Conservation (phyloP, 1,284 basidiomycete genomes). For the Papiliotrema laurentii region DNA sequence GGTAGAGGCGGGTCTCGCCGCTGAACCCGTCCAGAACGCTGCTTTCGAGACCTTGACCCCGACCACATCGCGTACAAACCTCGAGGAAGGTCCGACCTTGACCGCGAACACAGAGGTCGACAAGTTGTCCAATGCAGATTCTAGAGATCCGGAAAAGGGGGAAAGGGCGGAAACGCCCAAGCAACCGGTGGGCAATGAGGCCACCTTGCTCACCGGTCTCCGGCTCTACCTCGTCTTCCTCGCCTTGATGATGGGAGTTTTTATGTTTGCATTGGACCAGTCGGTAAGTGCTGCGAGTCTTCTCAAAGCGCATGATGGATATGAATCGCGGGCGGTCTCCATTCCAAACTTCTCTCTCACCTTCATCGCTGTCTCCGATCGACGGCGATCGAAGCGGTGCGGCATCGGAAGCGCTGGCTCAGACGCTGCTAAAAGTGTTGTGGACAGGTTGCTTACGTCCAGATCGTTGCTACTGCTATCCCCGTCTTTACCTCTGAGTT, state of each 20-base stretch:
- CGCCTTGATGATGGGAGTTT: constrained; percentile 33
- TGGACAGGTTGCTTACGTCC: constrained; percentile 5
- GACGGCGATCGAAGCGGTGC: no score
- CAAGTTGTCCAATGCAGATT: not conserved
- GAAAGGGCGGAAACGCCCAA: not conserved
- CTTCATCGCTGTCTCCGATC: no score
- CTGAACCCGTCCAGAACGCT: constrained; percentile 1
- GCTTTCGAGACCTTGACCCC: not conserved
- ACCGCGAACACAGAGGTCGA: not conserved
- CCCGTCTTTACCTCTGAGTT: constrained; percentile 52
- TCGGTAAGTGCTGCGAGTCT: not conserved
- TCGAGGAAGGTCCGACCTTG: not conserved
- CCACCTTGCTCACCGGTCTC: constrained; percentile 25
- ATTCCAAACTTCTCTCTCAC: no score
- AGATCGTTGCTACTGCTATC: constrained; percentile 46
- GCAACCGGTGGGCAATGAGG: constrained; percentile 1
- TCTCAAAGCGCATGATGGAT: no score
- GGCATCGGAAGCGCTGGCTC: no score
- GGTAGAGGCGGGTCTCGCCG: constrained; percentile 1
- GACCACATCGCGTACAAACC: not conserved
- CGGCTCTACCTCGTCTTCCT: constrained; percentile 34
- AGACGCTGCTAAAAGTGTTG: no score
- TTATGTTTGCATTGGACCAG: constrained; percentile 27
- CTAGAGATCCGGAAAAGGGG: not conserved
- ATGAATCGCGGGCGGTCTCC: no score